Evolutionary conservation across 2,329 filamentous ascomycete species (phyloP), one percentile per base, ranked within the genome.

Genomic region (Xenosphaeropsis pyriputrescens): DNA sequence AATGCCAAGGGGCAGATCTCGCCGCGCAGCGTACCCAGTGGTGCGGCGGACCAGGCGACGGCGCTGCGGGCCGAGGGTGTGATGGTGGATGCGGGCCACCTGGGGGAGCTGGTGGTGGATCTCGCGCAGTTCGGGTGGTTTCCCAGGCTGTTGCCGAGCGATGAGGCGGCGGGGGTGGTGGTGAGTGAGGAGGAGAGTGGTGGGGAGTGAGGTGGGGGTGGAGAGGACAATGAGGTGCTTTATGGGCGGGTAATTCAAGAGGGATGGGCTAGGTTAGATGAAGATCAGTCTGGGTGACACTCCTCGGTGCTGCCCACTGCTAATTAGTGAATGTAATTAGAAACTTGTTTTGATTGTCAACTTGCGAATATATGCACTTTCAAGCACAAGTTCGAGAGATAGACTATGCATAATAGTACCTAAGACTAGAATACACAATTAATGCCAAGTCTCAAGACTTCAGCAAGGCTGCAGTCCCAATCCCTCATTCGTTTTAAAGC

Each of bases 1-100:
- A 94, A 89, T 57, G 64, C 84, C 12, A 89, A 83, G 58, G 88
- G 89, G 16, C 65, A 75, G 41, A 93, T 96, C 47, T 93, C 86
- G 33, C 82, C 82, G 6, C 74, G 54, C 41, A 47, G 50, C 22
- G 45, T 56, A 19, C 51, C 53, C 5, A 52, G 51, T 13, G 55
- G 53, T 31, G 52, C 56, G 19, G 45, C 46, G 37, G 47, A 51
- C 17, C 59, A 62, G 44, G 58, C 58, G 4, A 45, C 45, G 16
- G 52, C 44, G 5, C 41, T 61, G 8, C 44, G 51, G n/a, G 41
- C 35, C 8, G 58, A 62, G 42, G 57, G 56, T 3, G 52, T 61
- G 6, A 47, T 43, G 2, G 56, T 61, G 13, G 52, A 32, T 29
- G 52, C 43, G 12, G 50, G 51, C n/a, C 44, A 34, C 26, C 36